phyloP scores from a whole-genome alignment of 306 rosid genomes.

The Trifolium pratense region DNA sequence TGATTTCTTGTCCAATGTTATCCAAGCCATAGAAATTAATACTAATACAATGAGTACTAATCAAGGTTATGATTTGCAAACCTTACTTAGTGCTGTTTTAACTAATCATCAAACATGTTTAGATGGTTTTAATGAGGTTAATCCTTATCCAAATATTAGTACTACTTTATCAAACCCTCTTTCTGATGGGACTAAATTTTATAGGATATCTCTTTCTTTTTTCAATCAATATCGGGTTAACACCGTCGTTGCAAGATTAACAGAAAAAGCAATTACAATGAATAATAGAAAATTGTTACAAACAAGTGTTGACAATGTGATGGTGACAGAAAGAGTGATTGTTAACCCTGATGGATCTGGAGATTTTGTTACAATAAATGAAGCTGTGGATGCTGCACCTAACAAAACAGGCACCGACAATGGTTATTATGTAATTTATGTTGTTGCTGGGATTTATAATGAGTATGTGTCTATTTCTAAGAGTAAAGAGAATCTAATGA shows the following conservation, averaged over 20 bases:
- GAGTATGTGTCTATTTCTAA: slow-evolving; percentile 47
- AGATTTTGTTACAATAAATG: slow-evolving; percentile 46
- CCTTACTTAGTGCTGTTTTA: slow-evolving; percentile 45
- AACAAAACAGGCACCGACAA: slow-evolving; percentile 37
- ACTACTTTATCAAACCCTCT: slow-evolving; percentile 36
- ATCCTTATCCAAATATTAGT: slow-evolving; percentile 36
- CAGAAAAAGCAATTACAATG: not conserved
- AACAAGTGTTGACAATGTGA: slow-evolving; percentile 11
- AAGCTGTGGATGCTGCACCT: slow-evolving; percentile 52
- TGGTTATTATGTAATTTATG: slow-evolving; percentile 49
- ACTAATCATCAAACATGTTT: slow-evolving; percentile 49
- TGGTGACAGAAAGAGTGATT: slow-evolving; percentile 43
- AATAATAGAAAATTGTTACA: slow-evolving; percentile 35
- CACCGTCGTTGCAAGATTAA: not conserved
- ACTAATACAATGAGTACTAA: not conserved
- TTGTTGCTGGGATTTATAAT: slow-evolving; percentile 45
- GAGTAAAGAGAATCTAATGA: slow-evolving; percentile 48
- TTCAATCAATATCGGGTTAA: not conserved
- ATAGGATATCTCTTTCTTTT: slow-evolving; percentile 42
- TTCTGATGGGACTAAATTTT: slow-evolving; percentile 44
- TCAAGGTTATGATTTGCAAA: slow-evolving; percentile 21
- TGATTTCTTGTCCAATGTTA: slow-evolving; percentile 43
- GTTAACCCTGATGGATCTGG: slow-evolving; percentile 49
- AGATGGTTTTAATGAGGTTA: slow-evolving; percentile 47
- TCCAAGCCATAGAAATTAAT: slow-evolving; percentile 27